Percentiles rank a stretch among this genome's conserved stretches.
Conservation (phyloP, 1,284 basidiomycete genomes). For the Thelephora terrestris region DNA sequence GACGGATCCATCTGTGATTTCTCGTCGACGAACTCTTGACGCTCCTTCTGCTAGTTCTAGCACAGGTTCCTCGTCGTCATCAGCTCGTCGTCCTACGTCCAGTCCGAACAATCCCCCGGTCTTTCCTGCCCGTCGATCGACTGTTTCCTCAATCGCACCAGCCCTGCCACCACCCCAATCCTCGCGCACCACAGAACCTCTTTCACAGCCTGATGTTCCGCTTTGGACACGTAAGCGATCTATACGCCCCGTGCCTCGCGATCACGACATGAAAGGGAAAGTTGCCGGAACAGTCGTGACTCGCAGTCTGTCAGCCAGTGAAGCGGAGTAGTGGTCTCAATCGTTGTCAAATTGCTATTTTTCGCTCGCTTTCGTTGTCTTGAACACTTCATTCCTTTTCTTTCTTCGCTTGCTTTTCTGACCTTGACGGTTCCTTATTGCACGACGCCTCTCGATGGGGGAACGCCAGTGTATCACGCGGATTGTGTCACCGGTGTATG, state of each 20-base stretch:
- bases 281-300: not conserved
- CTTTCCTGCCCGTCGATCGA: not conserved
- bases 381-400: no score
- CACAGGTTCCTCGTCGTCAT: not conserved
- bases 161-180: not conserved
- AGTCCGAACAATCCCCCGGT: not conserved
- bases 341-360: no score
- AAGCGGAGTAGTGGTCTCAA: not conserved
- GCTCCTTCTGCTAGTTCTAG: not conserved
- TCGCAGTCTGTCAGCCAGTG: not conserved
- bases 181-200: not conserved
- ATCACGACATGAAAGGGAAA: not conserved
- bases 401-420: no score
- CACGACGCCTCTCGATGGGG: no score
- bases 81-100: not conserved
- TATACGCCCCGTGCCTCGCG: not conserved
- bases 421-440: no score
- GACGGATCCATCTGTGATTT: not conserved
- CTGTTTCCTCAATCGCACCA: not conserved
- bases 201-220: not conserved
- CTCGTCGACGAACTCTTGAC: not conserved
- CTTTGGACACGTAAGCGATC: slow-evolving; percentile 1
- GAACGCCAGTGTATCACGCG: no score
- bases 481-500: no score
- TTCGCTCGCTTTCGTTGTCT: no score